These are phyloP conservation scores for Endothia cerciana DNA, from an alignment of 2,329 filamentous ascomycete genomes.

Conservation along the genomic window DNA sequence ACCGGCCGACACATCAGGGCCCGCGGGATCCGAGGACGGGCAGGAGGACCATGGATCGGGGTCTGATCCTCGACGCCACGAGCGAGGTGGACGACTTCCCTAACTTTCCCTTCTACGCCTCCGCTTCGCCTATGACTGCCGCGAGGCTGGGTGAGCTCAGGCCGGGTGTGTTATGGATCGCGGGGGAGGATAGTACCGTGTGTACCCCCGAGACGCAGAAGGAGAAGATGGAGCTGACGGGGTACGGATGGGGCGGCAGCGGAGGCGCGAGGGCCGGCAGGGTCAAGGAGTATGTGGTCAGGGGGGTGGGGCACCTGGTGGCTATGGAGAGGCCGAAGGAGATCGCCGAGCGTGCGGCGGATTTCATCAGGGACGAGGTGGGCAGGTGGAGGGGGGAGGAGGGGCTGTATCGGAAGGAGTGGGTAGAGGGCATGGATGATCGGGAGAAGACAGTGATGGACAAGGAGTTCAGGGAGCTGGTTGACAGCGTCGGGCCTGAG, in stretches of 20 bases:
- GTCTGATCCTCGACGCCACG: constrained; percentile 51
- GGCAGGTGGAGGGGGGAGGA: constrained; percentile 61
- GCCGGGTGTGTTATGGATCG: constrained; percentile 70
- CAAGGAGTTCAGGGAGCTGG: constrained; percentile 60
- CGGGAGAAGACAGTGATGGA: constrained; percentile 60
- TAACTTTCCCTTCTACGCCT: constrained; percentile 65
- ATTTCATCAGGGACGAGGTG: constrained; percentile 63
- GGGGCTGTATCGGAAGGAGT: constrained; percentile 55
- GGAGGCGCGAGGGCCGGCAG: constrained; percentile 66
- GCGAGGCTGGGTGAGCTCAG: constrained; percentile 61
- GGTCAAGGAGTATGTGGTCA: constrained; percentile 67
- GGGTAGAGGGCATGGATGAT: constrained; percentile 51
- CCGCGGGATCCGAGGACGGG: constrained; percentile 41
- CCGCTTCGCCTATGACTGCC: constrained; percentile 64
- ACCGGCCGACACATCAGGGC: constrained; percentile 62
- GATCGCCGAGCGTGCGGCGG: constrained; percentile 64
- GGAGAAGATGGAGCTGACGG: constrained; percentile 68
- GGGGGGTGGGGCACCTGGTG: constrained; percentile 75
- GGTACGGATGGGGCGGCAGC: constrained; percentile 68
- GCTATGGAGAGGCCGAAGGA: constrained; percentile 76
- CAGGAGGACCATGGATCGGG: constrained; percentile 43
- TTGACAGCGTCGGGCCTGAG: constrained; percentile 33
- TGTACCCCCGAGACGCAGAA: constrained; percentile 53
- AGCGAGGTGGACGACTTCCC: constrained; percentile 39
- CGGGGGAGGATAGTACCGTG: constrained; percentile 64